Evolutionary conservation across 176 grass and related monocot genomes (phyloP).

Genomic region (Aegilops sharonensis): DNA sequence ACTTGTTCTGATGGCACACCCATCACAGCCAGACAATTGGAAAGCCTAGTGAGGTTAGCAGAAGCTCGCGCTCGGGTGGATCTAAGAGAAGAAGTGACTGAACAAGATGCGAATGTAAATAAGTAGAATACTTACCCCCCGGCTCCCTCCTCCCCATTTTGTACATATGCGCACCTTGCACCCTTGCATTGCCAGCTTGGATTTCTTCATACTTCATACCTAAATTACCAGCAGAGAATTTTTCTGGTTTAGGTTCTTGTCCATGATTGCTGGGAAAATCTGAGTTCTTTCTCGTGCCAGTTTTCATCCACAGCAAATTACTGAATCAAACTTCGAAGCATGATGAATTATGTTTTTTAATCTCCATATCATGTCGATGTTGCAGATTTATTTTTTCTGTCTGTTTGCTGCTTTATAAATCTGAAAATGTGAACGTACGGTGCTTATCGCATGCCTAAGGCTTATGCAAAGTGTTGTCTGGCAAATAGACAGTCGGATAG

Average conservation of each 20-base stretch:
- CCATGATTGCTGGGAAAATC: not conserved
- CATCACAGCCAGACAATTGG: constrained; percentile 88
- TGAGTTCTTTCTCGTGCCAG: constrained; percentile 30
- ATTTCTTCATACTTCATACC: not conserved
- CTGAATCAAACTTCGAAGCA: not conserved
- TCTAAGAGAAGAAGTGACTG: constrained; percentile 84
- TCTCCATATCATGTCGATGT: not conserved
- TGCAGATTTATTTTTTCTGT: not conserved
- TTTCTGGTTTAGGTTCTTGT: constrained; percentile 15
- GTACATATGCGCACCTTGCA: not conserved
- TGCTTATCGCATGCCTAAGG: not conserved
- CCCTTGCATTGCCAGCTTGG: not conserved
- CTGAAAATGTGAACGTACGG: not conserved
- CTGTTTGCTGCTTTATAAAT: constrained; percentile 4
- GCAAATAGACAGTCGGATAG: not conserved
- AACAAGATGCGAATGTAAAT: constrained; percentile 67
- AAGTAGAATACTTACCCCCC: not conserved
- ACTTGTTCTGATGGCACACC: constrained; percentile 76
- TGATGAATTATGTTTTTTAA: not conserved
- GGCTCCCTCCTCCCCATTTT: not conserved
- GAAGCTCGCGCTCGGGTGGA: constrained; percentile 92
- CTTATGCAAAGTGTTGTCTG: not conserved
- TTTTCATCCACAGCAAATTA: constrained; percentile 1
- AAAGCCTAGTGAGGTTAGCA: constrained; percentile 92
- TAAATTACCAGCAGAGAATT: not conserved